These are phyloP conservation scores for Typha latifolia DNA, from an alignment of 176 grass and related monocot species.

Conservation along the genomic window DNA sequence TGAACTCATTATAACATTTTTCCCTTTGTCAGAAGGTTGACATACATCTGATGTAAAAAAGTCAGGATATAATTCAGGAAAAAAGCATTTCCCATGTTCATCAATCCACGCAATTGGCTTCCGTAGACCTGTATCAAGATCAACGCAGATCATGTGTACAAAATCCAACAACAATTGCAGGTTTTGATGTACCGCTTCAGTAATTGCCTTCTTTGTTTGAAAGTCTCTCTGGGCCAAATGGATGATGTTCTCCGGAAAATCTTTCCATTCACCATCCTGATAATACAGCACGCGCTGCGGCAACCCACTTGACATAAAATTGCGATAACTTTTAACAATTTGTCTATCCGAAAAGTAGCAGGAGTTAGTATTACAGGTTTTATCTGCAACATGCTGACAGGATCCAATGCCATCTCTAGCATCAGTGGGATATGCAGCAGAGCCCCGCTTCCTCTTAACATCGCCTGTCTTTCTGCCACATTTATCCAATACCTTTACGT, in stretches of 20 bases:
- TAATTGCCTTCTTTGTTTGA: constrained; percentile 50
- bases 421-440: constrained; percentile 12
- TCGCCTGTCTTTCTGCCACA: constrained; percentile 11
- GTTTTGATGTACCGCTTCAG: constrained; percentile 34
- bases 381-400: constrained; percentile 13
- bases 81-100: constrained; percentile 45
- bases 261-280: constrained; percentile 60
- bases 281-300: constrained; percentile 57
- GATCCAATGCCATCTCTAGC: neutral
- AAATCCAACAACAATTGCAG: constrained; percentile 61
- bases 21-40: constrained; percentile 20
- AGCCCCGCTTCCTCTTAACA: constrained; percentile 41
- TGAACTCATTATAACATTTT: constrained; percentile 1
- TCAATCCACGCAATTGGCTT: constrained; percentile 82
- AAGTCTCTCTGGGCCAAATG: constrained; percentile 44
- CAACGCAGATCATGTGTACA: constrained; percentile 53
- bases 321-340: constrained; percentile 49
- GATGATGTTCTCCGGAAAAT: constrained; percentile 58
- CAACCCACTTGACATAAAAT: constrained; percentile 59
- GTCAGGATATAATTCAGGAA: constrained; percentile 44
- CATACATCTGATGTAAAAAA: constrained; percentile 17
- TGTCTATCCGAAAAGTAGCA: constrained; percentile 18
- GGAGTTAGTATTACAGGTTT: constrained; percentile 26
- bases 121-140: constrained; percentile 32
- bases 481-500: constrained; percentile 35